Conservation (phyloP, 1,284 basidiomycete species). For the Acaromyces ingoldii region DNA sequence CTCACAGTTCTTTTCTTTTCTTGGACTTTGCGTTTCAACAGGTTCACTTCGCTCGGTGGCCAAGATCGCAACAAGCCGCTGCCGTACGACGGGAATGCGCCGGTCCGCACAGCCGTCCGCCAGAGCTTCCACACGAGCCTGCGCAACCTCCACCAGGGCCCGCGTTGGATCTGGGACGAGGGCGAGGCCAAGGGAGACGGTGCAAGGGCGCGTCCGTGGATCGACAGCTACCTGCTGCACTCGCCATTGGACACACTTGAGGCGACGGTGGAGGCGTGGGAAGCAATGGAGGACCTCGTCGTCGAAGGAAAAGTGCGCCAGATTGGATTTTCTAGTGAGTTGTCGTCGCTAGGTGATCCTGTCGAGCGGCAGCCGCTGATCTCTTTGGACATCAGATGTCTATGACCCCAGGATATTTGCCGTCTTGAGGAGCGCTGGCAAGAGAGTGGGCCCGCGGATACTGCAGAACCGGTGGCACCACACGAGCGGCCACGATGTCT, state of each 20-base stretch:
- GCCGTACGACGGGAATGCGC: conserved; percentile 26
- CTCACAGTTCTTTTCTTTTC: background rate
- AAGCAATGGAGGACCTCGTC: conserved; percentile 38
- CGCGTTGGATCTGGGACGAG: background rate
- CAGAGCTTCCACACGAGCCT: conserved; percentile 24
- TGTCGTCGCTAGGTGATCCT: background rate
- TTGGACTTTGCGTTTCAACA: background rate
- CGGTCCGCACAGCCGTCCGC: conserved; percentile 30
- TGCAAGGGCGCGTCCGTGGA: conserved; percentile 21
- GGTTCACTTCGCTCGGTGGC: conserved; percentile 37
- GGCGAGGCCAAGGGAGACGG: background rate
- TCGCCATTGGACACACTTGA: conserved; percentile 37
- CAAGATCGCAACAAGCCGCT: conserved; percentile 31
- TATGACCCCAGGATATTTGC: conserved; percentile 44
- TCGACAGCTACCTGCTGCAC: conserved; percentile 45
- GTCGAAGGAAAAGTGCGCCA: conserved; percentile 32
- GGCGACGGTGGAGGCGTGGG: conserved; percentile 40
- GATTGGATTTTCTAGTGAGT: conserved; percentile 35
- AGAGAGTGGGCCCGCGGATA: conserved; percentile 8
- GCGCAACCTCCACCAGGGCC: conserved; percentile 25
- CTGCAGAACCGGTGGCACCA: conserved; percentile 49
- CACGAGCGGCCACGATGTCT: conserved; percentile 46
- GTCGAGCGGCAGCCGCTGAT: background rate
- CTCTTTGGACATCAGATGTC: conserved; percentile 18
- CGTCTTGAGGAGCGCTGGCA: conserved; percentile 16